Conservation (phyloP, 2,329 filamentous ascomycete genomes). For the Mycosphaerella sp. region DNA sequence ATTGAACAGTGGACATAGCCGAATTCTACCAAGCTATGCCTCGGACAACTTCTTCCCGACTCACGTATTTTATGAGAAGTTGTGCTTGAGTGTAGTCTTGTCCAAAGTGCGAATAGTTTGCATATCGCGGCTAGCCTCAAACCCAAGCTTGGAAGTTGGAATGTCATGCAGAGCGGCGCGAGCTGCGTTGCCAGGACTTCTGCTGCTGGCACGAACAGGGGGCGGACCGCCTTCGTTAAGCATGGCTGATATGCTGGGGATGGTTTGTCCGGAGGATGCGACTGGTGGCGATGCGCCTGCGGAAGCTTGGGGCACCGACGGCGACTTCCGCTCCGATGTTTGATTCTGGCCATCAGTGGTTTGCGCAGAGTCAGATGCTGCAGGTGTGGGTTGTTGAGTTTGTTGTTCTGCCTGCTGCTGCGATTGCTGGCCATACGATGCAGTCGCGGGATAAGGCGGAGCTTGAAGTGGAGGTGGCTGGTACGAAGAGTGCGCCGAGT, state of each 20-base stretch:
- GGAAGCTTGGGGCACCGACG: constrained; percentile 36
- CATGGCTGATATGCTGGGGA: constrained; percentile 51
- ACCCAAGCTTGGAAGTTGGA: constrained; percentile 36
- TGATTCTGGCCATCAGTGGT: constrained; percentile 32
- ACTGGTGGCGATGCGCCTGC: constrained; percentile 34
- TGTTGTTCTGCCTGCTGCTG: constrained; percentile 19
- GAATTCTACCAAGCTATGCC: too few relatives aligned
- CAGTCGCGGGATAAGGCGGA: constrained; percentile 16
- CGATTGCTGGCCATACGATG: constrained; percentile 13
- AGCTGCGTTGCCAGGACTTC: constrained; percentile 27
- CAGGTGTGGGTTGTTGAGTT: constrained; percentile 15
- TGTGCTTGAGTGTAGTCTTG: constrained; percentile 34
- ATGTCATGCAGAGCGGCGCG: constrained; percentile 33
- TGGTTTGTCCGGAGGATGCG: constrained; percentile 34
- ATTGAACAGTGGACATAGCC: constrained; percentile 1
- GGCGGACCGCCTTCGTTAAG: constrained; percentile 35
- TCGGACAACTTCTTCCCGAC: neutral
- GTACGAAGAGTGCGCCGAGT: constrained; percentile 16
- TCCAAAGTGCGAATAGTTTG: constrained; percentile 35
- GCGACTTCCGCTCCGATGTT: constrained; percentile 27
- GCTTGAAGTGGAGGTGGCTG: constrained; percentile 22
- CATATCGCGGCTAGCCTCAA: constrained; percentile 34
- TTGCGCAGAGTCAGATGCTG: constrained; percentile 10
- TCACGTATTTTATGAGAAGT: constrained; percentile 12
- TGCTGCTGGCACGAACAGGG: constrained; percentile 27